Conservation (phyloP, 805 yeast genomes). For the Zygoascus flipseniorum region DNA sequence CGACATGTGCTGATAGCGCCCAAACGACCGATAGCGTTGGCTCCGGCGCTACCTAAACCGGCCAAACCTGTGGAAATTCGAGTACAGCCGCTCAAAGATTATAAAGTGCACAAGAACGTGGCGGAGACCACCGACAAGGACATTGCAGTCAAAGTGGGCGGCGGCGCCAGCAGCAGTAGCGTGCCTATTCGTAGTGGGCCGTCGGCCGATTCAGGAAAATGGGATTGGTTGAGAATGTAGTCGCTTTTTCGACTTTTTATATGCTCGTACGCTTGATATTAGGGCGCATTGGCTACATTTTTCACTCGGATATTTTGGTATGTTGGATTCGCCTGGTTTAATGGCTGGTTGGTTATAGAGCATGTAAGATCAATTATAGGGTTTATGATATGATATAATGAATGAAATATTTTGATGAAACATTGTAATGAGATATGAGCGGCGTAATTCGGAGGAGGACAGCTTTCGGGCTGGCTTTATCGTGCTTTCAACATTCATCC, state of each 20-base stretch:
- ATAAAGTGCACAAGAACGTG: neutral
- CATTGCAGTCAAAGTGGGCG: neutral
- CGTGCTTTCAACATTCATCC: no score
- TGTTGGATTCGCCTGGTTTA: no score
- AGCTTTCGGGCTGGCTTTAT: no score
- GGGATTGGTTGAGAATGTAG: constrained; percentile 22
- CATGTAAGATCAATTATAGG: no score
- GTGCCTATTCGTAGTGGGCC: constrained; percentile 3
- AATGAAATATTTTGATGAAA: no score
- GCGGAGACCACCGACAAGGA: neutral
- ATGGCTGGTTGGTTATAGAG: no score
- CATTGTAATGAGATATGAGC: no score
- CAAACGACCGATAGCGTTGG: constrained; percentile 17
- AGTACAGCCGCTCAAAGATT: neutral
- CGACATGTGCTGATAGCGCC: constrained; percentile 19
- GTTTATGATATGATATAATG: no score
- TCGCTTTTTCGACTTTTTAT: neutral
- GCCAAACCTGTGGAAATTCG: neutral
- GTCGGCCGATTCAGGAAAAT: constrained; percentile 13
- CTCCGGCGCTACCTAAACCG: constrained; percentile 14
- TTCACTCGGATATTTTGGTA: no score
- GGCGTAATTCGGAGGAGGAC: no score
- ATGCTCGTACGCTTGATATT: neutral
- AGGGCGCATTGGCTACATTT: no score
- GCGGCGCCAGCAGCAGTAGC: neutral